These are phyloP conservation scores for Talaromyces funiculosus DNA, from an alignment of 2,329 filamentous ascomycete species.

Conservation along the genomic window DNA sequence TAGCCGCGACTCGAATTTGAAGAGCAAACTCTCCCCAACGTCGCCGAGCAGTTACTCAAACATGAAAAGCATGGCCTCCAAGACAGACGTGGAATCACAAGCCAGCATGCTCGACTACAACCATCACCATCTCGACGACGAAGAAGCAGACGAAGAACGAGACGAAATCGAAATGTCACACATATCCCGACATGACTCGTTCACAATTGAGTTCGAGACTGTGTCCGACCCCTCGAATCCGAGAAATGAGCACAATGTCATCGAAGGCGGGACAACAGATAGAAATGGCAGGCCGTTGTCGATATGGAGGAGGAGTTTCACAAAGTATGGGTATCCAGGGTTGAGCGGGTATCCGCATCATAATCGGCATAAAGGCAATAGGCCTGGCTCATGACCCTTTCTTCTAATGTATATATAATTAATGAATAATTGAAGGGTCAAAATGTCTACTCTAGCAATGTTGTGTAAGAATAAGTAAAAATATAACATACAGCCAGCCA, in stretches of 20 bases:
- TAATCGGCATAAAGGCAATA: not conserved
- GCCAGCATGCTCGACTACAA: conserved; percentile 5
- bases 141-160: not conserved
- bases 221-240: not conserved
- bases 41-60: not conserved
- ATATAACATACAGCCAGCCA: not conserved
- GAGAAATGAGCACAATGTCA: not conserved
- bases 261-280: not conserved
- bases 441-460: not conserved
- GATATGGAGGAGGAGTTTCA: conserved; percentile 8
- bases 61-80: not conserved
- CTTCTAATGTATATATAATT: not conserved
- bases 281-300: conserved; percentile 4
- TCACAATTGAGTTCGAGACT: conserved; percentile 9
- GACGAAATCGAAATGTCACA: conserved; percentile 8
- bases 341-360: not conserved
- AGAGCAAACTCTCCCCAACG: not conserved
- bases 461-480: not conserved
- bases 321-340: conserved; percentile 4
- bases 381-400: not conserved
- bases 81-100: conserved; percentile 12
- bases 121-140: not conserved
- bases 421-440: not conserved
- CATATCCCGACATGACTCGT: conserved; percentile 9
- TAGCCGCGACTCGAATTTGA: not conserved